These are phyloP conservation scores for Boletus eberwhitei DNA, from an alignment of 768 basidiomycete genomes.

Conservation along the genomic window DNA sequence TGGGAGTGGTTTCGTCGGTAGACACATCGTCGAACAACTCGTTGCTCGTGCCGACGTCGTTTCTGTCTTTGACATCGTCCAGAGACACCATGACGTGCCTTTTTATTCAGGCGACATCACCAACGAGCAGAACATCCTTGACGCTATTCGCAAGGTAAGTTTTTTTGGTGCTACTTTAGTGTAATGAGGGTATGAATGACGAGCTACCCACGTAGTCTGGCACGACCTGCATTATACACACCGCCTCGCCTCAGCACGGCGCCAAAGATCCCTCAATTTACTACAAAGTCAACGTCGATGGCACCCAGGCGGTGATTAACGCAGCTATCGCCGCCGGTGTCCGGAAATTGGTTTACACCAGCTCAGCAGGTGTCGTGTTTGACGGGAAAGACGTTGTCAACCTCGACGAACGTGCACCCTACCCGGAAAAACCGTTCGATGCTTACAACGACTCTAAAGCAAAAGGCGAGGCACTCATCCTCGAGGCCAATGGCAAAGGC, in stretches of 20 bases:
- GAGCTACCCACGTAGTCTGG: slow-evolving; percentile 48
- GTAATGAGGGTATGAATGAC: background rate
- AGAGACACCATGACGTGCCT: slow-evolving; percentile 80
- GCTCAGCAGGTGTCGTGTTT: slow-evolving; percentile 88
- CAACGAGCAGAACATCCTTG: slow-evolving; percentile 64
- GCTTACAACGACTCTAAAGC: slow-evolving; percentile 95
- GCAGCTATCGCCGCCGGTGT: slow-evolving; percentile 73
- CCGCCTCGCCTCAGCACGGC: slow-evolving; percentile 80
- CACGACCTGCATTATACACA: slow-evolving; percentile 92
- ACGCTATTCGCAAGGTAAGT: slow-evolving; percentile 71
- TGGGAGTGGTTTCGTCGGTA: slow-evolving; percentile 88
- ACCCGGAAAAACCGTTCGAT: slow-evolving; percentile 74
- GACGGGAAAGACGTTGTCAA: slow-evolving; percentile 78
- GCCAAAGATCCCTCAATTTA: slow-evolving; percentile 68
- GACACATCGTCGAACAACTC: slow-evolving; percentile 87
- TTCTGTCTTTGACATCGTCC: slow-evolving; percentile 87
- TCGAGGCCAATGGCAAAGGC: slow-evolving; percentile 81
- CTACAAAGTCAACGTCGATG: slow-evolving; percentile 92
- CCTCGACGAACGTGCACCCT: slow-evolving; percentile 82
- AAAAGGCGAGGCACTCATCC: slow-evolving; percentile 76
- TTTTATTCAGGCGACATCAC: slow-evolving; percentile 92
- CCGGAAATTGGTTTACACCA: slow-evolving; percentile 89
- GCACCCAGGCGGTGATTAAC: slow-evolving; percentile 80
- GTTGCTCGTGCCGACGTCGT: slow-evolving; percentile 76
- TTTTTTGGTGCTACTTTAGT: background rate